Base-by-base conservation (phyloP, 495 filamentous ascomycete species). In the Pseudoneurospora amorphoporcata region DNA sequence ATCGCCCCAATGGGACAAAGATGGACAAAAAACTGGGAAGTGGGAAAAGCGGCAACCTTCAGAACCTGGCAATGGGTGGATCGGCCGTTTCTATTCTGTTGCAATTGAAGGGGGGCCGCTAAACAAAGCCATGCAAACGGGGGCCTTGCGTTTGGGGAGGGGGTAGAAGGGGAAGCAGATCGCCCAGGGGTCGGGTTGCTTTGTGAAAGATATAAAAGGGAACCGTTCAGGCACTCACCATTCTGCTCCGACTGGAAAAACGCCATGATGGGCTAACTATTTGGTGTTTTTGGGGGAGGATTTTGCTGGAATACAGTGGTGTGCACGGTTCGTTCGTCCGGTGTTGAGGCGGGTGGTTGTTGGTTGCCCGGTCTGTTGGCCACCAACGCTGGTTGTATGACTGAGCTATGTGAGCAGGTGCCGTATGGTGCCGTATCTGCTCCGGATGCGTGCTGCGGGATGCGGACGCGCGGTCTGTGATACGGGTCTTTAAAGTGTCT, bases 21-120 rank as follows among this genome's bases (percentile, higher is more conserved):
- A 71, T 74, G 71, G 68, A 42, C 71, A 53, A 71, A 76, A 79
- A 81, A 80, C 76, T 77, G 74, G 80, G 79, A 77, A 80, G 68
- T 70, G 73, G 75, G 71, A 74, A 76, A 58, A 29, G 68, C 70
- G 73, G 68, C 35, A 47, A 74, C 47, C 70, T 68, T 72, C 73
- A 72, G 74, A 76, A 75, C 72, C 75, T 69, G 35, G 68, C 71
- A 71, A 75, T 72, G 76, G 65, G 42, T 71, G 74, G 73, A 71
- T 61, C 38, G 68, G 53, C 76, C 73, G 61, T 43, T 70, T 32
- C 38, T 40, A 68, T 39, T 70, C 70, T 73, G 71, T 65, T 74
- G 70, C 72, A 76, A 74, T 72, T 73, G 71, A 68, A 70, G 69
- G 76, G 72, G 40, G 71, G 43, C 61, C 53, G 53, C 53, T 65